Conservation (phyloP, 805 yeast genomes). For the Kazachstania viticola region DNA sequence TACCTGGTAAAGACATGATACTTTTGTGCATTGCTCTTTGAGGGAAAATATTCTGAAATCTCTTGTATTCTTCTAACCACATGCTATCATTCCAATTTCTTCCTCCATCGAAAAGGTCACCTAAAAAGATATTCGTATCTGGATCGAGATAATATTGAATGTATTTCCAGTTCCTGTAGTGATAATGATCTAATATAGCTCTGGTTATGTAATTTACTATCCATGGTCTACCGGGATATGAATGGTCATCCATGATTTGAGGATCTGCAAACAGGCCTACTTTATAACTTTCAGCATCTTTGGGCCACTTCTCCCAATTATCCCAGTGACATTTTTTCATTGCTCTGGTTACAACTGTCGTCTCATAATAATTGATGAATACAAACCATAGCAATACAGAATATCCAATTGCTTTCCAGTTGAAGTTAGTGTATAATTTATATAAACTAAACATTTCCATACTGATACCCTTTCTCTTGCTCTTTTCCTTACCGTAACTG, state of each 20-base stretch:
- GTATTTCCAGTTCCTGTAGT: constrained; percentile 59
- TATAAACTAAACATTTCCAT: too few relatives aligned
- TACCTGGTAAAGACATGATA: constrained; percentile 61
- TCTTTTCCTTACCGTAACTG: too few relatives aligned
- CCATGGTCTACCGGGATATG: constrained; percentile 65
- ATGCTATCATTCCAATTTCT: constrained; percentile 64
- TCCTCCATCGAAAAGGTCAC: constrained; percentile 93
- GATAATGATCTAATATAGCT: constrained; percentile 62
- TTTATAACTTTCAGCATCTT: constrained; percentile 31
- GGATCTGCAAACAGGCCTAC: constrained; percentile 81
- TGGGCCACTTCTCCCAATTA: constrained; percentile 51
- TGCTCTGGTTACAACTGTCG: constrained; percentile 35
- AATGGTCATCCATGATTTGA: constrained; percentile 78
- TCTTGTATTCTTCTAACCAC: constrained; percentile 59
- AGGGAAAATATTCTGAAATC: constrained; percentile 63
- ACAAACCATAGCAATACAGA: constrained; percentile 32
- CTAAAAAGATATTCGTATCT: constrained; percentile 66
- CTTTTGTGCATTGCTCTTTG: constrained; percentile 35
- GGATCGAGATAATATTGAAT: constrained; percentile 54
- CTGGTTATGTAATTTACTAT: constrained; percentile 43
- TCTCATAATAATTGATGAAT: constrained; percentile 42
- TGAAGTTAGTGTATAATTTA: too few relatives aligned
- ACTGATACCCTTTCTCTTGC: too few relatives aligned
- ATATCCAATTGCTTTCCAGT: constrained; percentile 19
- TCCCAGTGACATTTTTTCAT: constrained; percentile 49